A percentile compares a stretch with the other conserved stretches of the same genome.
These are phyloP conservation scores for Steccherinum ochraceum DNA, from an alignment of 768 basidiomycete genomes.

Conservation along the genomic window DNA sequence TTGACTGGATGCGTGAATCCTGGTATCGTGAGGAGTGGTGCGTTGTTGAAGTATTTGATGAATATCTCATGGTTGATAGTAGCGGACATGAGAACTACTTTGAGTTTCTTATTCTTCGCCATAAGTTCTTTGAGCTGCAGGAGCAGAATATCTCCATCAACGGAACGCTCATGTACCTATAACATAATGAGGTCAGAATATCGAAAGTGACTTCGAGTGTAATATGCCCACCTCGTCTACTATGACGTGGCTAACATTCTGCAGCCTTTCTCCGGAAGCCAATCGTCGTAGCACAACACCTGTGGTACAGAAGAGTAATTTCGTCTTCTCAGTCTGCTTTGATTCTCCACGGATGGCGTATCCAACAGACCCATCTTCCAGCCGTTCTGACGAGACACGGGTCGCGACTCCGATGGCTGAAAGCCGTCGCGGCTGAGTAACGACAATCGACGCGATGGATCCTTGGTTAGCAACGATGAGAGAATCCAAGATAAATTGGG, in stretches of 20 bases:
- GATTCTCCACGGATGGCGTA: constrained; percentile 89
- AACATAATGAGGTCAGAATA: background rate
- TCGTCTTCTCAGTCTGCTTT: constrained; percentile 57
- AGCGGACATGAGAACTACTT: constrained; percentile 88
- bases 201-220: background rate
- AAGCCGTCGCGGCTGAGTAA: constrained; percentile 87
- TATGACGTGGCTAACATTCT: constrained; percentile 74
- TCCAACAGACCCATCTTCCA: constrained; percentile 73
- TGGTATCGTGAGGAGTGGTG: constrained; percentile 79
- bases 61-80: constrained; percentile 92
- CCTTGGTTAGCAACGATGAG: constrained; percentile 59
- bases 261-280: constrained; percentile 63
- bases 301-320: constrained; percentile 87
- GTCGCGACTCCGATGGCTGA: constrained; percentile 86
- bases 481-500: constrained; percentile 86
- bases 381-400: constrained; percentile 77
- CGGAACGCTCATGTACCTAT: constrained; percentile 87
- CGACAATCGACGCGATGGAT: constrained; percentile 63
- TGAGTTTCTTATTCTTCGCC: constrained; percentile 54
- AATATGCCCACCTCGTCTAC: constrained; percentile 71
- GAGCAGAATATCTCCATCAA: constrained; percentile 86
- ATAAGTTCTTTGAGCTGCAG: constrained; percentile 78
- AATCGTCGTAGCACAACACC: constrained; percentile 85
- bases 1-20: constrained; percentile 75
- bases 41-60: constrained; percentile 71